These are phyloP conservation scores for Solanum pinnatisectum DNA, from an alignment of 257 asterid genomes.

Conservation along the genomic window DNA sequence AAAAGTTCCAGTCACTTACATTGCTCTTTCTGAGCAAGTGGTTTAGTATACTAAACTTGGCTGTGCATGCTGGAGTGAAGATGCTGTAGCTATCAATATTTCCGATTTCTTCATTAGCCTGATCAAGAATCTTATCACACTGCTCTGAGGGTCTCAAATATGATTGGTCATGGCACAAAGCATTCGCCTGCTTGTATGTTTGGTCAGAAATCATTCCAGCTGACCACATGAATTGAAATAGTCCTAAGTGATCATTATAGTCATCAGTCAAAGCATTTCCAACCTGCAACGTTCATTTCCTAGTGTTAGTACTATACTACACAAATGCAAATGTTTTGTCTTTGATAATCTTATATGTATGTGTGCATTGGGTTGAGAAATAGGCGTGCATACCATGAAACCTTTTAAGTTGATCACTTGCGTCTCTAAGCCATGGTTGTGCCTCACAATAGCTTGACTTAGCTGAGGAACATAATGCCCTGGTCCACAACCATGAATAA, in stretches of 20 bases:
- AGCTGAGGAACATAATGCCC: conserved; percentile 98
- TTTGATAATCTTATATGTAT: not conserved
- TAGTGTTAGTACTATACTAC: not conserved
- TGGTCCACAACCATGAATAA: conserved; percentile 13
- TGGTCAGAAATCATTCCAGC: conserved; percentile 90
- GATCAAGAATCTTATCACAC: conserved; percentile 43
- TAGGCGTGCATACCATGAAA: conserved; percentile 54
- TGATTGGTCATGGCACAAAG: conserved; percentile 43
- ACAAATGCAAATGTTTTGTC: not conserved
- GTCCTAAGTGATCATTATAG: conserved; percentile 74
- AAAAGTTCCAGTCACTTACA: conserved; percentile 27
- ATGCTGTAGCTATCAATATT: conserved; percentile 81
- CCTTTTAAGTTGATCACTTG: conserved; percentile 69
- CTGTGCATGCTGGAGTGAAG: conserved; percentile 81
- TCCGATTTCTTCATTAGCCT: conserved; percentile 68
- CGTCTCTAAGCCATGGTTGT: conserved; percentile 43
- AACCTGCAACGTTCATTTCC: conserved; percentile 38
- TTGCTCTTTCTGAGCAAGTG: conserved; percentile 31
- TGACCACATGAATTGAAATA: conserved; percentile 81
- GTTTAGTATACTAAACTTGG: conserved; percentile 34
- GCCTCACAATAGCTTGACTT: conserved; percentile 71
- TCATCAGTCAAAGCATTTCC: conserved; percentile 93
- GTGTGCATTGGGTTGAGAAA: not conserved
- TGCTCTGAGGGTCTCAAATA: conserved; percentile 35
- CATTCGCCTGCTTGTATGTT: conserved; percentile 70